Conservation (phyloP, 1,284 basidiomycete species). For the Ceratorhiza oryzae-sativae region DNA sequence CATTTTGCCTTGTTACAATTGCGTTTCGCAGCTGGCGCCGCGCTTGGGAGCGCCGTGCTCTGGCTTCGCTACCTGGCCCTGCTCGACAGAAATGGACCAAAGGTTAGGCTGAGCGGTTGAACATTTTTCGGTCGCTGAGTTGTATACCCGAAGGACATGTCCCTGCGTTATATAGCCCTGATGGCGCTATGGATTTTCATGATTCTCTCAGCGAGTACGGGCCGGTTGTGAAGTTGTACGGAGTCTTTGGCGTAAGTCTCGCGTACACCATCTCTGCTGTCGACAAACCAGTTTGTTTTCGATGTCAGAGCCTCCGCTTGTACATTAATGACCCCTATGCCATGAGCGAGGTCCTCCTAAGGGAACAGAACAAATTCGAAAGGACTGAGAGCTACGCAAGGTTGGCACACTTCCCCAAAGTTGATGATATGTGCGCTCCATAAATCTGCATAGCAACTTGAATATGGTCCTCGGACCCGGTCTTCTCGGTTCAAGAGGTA, state of each 20-base stretch:
- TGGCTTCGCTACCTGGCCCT: constrained; percentile 19
- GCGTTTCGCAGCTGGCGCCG: constrained; percentile 9
- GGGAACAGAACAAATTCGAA: constrained; percentile 17
- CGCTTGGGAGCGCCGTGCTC: neutral
- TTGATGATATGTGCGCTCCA: neutral
- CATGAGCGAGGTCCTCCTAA: constrained; percentile 20
- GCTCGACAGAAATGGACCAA: constrained; percentile 29
- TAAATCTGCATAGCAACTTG: constrained; percentile 8
- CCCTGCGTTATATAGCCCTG: constrained; percentile 18
- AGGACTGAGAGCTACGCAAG: constrained; percentile 31
- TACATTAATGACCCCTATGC: constrained; percentile 28
- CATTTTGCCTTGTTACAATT: neutral
- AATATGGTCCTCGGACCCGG: constrained; percentile 30
- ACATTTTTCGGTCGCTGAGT: neutral
- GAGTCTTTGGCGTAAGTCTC: constrained; percentile 25
- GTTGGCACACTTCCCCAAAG: neutral
- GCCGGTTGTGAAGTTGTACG: constrained; percentile 30
- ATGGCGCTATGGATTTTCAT: constrained; percentile 22
- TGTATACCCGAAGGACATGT: constrained; percentile 14
- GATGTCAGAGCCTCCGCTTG: constrained; percentile 12
- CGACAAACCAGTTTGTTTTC: neutral
- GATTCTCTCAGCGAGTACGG: constrained; percentile 25
- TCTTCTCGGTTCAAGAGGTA: constrained; percentile 29
- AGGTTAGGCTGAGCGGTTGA: neutral
- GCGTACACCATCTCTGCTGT: too few relatives aligned